Base-by-base conservation (phyloP, 2,329 filamentous ascomycete species). In the Diaporthe capsici region DNA sequence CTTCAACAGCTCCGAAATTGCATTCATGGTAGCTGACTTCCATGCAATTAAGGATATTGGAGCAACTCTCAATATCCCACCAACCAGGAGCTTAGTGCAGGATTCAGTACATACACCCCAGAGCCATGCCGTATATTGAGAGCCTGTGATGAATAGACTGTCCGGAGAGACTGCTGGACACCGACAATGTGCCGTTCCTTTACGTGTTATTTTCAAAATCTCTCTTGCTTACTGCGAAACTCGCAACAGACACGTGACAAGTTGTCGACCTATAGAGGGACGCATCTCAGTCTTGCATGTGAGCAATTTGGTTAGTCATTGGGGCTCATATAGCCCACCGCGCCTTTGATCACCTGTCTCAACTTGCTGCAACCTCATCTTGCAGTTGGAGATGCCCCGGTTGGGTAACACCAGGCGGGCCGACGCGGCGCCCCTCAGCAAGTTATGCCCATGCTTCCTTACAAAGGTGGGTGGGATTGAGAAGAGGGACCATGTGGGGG, bases 381-480 rank as follows among this genome's bases (percentile, higher is more conserved):
- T n/a, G 20, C 65, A 53, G 22, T 70, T 55, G 34, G 65, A 42
- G 47, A 39, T 28, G 13, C 8, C 4, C 13, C 15, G 15, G 47
- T 42, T 55, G 65, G 65, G 65, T 70, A 55, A 31, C 65, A 70
- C 65, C 34, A 55, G 34, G 31, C 65, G 65, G 65, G 65, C 65
- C 65, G 65, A 25, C 34, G 65, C 65, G 65, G 47, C 65, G 65
- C 44, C 8, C 44, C 65, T 42, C 47, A 70, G 15, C 37, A n/a
- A 28, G 9, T 12, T 15, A 34, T 28, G 34, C 65, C 65, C 22
- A 20, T 68, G 34, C 15, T 28, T 42, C 1, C 12, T 7, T 55
- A 10, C 9, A 47, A 34, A 49, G 65, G 31, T 42, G 65, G 34
- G 65, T 70, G 49, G 49, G n/a, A 70, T 70, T 22, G 34, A 42